Conservation (phyloP, 2,329 filamentous ascomycete species). For the Aspergillus ochraceus region DNA sequence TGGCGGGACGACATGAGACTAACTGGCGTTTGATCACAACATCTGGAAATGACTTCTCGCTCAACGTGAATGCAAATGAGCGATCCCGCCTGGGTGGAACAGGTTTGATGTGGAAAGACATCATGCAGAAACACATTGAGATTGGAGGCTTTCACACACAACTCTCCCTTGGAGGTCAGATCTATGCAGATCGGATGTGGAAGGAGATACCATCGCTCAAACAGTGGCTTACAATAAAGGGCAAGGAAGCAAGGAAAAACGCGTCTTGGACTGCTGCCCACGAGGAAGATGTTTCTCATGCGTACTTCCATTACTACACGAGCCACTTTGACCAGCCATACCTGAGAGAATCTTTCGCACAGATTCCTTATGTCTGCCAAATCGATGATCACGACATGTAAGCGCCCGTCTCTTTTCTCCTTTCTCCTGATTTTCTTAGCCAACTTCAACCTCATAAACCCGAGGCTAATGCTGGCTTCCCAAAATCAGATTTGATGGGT, state of each 20-base stretch:
- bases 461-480: neutral
- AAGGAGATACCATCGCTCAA: constrained; percentile 90
- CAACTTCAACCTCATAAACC: constrained; percentile 8
- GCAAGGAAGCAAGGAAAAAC: constrained; percentile 88
- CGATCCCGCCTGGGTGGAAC: constrained; percentile 82
- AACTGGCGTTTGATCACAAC: constrained; percentile 96
- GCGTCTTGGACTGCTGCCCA: constrained; percentile 90
- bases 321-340: constrained; percentile 98
- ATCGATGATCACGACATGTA: constrained; percentile 98
- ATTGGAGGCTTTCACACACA: constrained; percentile 95
- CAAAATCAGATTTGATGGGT: constrained; percentile 81
- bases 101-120: constrained; percentile 98
- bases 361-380: constrained; percentile 90
- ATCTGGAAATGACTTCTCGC: constrained; percentile 92
- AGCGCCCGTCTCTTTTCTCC: constrained; percentile 45
- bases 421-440: neutral
- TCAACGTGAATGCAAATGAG: constrained; percentile 83
- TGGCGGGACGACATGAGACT: constrained; percentile 84
- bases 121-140: constrained; percentile 94
- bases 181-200: constrained; percentile 94
- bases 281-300: constrained; percentile 92
- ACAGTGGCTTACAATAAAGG: constrained; percentile 92
- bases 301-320: constrained; percentile 98
- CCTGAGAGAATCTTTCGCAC: constrained; percentile 89
- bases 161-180: constrained; percentile 87